Evolutionary conservation across 176 grass and related monocot species (phyloP).

Genomic region (Melocanna baccifera): DNA sequence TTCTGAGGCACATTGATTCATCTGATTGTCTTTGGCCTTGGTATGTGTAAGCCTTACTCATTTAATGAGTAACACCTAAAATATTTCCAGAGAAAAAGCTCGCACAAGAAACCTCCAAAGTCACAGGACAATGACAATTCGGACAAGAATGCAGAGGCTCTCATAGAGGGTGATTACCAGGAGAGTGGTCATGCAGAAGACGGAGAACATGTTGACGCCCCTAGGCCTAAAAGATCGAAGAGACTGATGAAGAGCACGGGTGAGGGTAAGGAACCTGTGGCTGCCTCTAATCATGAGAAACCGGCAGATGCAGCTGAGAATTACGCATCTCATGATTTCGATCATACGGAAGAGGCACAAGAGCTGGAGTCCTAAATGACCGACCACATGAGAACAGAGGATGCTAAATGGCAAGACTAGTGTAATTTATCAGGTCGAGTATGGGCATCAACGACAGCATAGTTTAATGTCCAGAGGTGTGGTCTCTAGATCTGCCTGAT

Average conservation of each 20-base stretch:
- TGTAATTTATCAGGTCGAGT: constrained; percentile 8
- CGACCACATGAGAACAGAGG: constrained; percentile 10
- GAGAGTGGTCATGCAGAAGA: constrained; percentile 40
- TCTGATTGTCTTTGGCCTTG: neutral
- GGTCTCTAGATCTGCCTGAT: constrained; percentile 1
- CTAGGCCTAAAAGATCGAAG: constrained; percentile 77
- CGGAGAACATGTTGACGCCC: constrained; percentile 36
- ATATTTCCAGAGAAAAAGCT: constrained; percentile 60
- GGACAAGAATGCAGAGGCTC: constrained; percentile 24
- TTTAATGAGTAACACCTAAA: neutral
- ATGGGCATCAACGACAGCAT: neutral
- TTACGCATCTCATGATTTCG: neutral
- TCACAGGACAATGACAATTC: constrained; percentile 34
- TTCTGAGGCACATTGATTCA: neutral
- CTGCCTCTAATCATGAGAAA: constrained; percentile 23
- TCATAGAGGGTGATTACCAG: constrained; percentile 27
- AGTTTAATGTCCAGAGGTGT: constrained; percentile 9
- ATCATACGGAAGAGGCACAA: constrained; percentile 30
- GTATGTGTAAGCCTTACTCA: neutral
- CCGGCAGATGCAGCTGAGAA: constrained; percentile 29
- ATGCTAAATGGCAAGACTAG: neutral
- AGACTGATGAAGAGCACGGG: constrained; percentile 47
- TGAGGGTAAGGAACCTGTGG: constrained; percentile 40
- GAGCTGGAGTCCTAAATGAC: constrained; percentile 1
- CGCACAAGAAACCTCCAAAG: constrained; percentile 60